These are phyloP conservation scores for Theileria annulata DNA, from an alignment of 169 alveolate genomes.

Conservation along the genomic window DNA sequence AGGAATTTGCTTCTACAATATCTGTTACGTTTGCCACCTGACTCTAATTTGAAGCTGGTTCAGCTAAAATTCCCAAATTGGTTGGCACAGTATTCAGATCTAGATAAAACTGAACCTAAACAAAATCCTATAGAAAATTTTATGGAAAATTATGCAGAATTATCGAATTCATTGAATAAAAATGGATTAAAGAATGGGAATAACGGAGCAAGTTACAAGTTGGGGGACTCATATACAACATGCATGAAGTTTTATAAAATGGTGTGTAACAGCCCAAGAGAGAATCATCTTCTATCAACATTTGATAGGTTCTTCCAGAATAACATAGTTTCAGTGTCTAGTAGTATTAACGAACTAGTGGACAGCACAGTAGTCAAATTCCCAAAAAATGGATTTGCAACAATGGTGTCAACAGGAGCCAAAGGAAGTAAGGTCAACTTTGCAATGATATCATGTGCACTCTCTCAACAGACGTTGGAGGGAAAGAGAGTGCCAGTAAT, in stretches of 20 bases:
- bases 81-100: background rate
- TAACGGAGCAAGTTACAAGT: slow-evolving; percentile 40
- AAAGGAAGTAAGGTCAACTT: slow-evolving; percentile 94
- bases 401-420: slow-evolving; percentile 98
- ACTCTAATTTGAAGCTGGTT: background rate
- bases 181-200: slow-evolving; percentile 17
- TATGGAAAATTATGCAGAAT: background rate
- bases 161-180: background rate
- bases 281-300: slow-evolving; percentile 37
- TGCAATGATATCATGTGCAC: slow-evolving; percentile 90
- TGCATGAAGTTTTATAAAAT: slow-evolving; percentile 55
- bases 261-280: slow-evolving; percentile 57
- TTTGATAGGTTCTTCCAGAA: slow-evolving; percentile 71
- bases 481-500: slow-evolving; percentile 95
- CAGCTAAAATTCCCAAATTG: slow-evolving; percentile 9
- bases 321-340: slow-evolving; percentile 68
- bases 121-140: slow-evolving; percentile 56
- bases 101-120: background rate
- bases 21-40: background rate
- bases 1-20: background rate
- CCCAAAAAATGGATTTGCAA: slow-evolving; percentile 94
- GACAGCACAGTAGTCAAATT: slow-evolving; percentile 77
- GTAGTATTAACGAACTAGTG: slow-evolving; percentile 57
- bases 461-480: slow-evolving; percentile 95
- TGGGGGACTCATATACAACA: slow-evolving; percentile 60